Base-by-base conservation (phyloP, 345 rosid genomes). In the Lagerstroemia speciosa region DNA sequence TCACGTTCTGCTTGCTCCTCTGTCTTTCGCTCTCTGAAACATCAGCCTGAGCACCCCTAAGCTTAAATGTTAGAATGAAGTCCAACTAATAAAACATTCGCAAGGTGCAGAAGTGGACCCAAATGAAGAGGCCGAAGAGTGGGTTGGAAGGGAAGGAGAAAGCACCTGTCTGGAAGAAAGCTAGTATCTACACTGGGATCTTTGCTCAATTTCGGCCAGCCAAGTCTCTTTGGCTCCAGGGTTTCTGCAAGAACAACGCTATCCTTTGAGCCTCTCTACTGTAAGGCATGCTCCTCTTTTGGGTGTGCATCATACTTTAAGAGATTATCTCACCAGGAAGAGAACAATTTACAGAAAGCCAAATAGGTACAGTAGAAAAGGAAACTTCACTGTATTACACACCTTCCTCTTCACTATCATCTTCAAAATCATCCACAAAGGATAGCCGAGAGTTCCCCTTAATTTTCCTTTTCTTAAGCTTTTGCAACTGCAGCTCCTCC, bases 1-100 rank as follows among this genome's bases (percentile, higher is more conserved):
- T 92, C 99, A 70, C 94, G 97, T 71, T 95, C 99, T 74, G 98
- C 97, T 83, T 92, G 89, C 80, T 95, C 98, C 85, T 95, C 96
- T 27, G 99, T 98, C 85, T 95, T 97, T 57, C 99, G 76, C 87
- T 88, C 98, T 87, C 98, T 95, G 94, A 84, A 91, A 89, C 81
- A 85, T 79, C 84, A 87, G 77, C 89, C 96, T 88, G 91, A 74
- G 74, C 89, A 73, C 85, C 83, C 83, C 86, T 86, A 84, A 83
- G 93, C 76, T 77, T 73, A 77, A 63, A 68, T 66, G 81, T 83
- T 83, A 87, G 84, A 76, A 52, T 68, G 74, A 76, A 72, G 67
- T 72, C 38, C 72, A 68, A 36, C 61, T 27, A 38, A 53, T 38
- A 69, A 22, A 58, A 10, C 6, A n/a, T 50, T 29, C 74, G 65